A percentile compares a stretch with the other conserved stretches of the same genome.
Conservation (phyloP, 306 rosid species). For the Lathyrus sativus region DNA sequence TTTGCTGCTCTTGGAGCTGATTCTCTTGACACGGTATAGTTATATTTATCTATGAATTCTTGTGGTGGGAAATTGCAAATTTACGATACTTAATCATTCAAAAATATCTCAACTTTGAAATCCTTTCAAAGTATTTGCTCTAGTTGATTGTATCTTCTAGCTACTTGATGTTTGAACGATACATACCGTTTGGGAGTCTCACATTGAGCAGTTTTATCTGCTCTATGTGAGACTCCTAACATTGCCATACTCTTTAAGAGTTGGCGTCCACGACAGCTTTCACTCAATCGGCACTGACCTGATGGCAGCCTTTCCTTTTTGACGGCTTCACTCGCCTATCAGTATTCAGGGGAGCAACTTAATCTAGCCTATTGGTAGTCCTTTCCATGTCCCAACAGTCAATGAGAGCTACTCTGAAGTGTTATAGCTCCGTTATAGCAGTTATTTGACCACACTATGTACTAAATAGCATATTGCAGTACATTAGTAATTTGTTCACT, state of each 20-base stretch:
- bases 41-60: slow-evolving; percentile 11
- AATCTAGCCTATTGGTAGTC: too few relatives aligned
- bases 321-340: too few relatives aligned
- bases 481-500: background rate
- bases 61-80: slow-evolving; percentile 2
- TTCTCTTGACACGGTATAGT: slow-evolving; percentile 90
- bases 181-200: too few relatives aligned
- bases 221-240: too few relatives aligned
- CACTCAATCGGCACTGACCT: too few relatives aligned
- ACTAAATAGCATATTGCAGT: background rate
- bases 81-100: background rate
- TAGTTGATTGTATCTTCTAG: background rate
- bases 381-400: too few relatives aligned
- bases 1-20: slow-evolving; percentile 91
- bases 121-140: background rate
- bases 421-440: background rate
- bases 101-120: background rate
- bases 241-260: too few relatives aligned
- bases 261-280: too few relatives aligned
- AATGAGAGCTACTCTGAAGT: background rate
- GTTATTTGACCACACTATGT: background rate
- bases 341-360: too few relatives aligned
- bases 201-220: too few relatives aligned
- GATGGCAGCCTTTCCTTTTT: too few relatives aligned
- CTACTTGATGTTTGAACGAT: slow-evolving; percentile 3